Percentiles rank a stretch among this genome's conserved stretches.
These are phyloP conservation scores for Zymoseptoria tritici DNA, from an alignment of 2,329 filamentous ascomycete genomes.

Conservation along the genomic window DNA sequence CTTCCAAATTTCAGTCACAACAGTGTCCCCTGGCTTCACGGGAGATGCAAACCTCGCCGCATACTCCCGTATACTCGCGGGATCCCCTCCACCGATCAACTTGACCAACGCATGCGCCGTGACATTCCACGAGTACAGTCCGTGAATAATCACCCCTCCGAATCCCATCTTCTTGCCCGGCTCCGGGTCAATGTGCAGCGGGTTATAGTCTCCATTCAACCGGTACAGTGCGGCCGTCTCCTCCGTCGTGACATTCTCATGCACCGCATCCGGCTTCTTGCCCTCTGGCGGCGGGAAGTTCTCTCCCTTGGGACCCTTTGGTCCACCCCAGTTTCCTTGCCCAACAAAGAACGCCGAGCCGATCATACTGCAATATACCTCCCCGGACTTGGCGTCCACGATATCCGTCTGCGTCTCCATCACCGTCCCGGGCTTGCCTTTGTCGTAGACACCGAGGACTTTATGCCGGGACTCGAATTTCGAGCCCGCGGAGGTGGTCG, in stretches of 20 bases:
- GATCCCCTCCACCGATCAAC: slow-evolving; percentile 66
- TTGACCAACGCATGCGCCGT: slow-evolving; percentile 66
- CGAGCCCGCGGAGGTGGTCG: slow-evolving; percentile 60
- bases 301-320: slow-evolving; percentile 71
- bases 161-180: slow-evolving; percentile 79
- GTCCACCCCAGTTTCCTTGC: slow-evolving; percentile 79
- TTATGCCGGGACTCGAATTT: slow-evolving; percentile 71
- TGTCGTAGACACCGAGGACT: slow-evolving; percentile 82
- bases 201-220: slow-evolving; percentile 92
- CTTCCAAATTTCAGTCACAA: slow-evolving; percentile 74
- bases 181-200: slow-evolving; percentile 78
- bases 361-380: slow-evolving; percentile 63
- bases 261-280: slow-evolving; percentile 61
- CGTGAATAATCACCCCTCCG: slow-evolving; percentile 81
- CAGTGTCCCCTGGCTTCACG: slow-evolving; percentile 74
- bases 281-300: slow-evolving; percentile 71
- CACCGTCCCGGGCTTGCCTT: slow-evolving; percentile 68
- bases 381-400: slow-evolving; percentile 60
- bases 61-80: slow-evolving; percentile 77
- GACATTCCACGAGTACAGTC: slow-evolving; percentile 66
- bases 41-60: slow-evolving; percentile 81
- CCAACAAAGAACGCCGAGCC: slow-evolving; percentile 72
- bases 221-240: slow-evolving; percentile 71
- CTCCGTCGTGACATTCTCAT: slow-evolving; percentile 61
- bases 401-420: slow-evolving; percentile 72